Percentiles rank a stretch among this genome's conserved stretches.
Conservation (phyloP, 1,284 basidiomycete genomes). For the Sporisorium iseilematis-ciliati region DNA sequence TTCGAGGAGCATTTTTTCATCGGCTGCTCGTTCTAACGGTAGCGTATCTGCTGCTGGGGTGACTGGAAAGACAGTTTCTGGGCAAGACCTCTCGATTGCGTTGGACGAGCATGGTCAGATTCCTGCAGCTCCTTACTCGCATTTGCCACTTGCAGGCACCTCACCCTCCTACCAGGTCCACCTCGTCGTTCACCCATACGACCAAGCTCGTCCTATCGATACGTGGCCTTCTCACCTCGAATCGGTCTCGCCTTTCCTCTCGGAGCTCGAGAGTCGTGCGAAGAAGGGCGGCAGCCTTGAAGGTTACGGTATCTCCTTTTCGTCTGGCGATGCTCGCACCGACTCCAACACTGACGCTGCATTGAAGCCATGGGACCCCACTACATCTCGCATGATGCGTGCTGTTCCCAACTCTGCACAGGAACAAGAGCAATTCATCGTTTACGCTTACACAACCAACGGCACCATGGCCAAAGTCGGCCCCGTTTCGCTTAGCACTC, state of each 20-base stretch:
- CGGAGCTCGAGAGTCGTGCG: constrained; percentile 59
- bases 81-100: constrained; percentile 48
- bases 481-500: constrained; percentile 56
- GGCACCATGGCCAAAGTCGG: constrained; percentile 56
- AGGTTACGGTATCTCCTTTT: constrained; percentile 60
- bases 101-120: constrained; percentile 52
- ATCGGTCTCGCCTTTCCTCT: constrained; percentile 54
- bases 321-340: constrained; percentile 31
- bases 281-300: constrained; percentile 55
- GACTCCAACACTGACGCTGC: background rate
- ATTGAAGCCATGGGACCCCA: constrained; percentile 56
- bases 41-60: background rate
- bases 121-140: constrained; percentile 59
- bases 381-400: constrained; percentile 52
- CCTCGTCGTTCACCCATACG: constrained; percentile 57
- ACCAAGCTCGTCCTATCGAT: constrained; percentile 30
- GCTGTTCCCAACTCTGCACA: constrained; percentile 47
- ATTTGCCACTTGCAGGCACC: constrained; percentile 56
- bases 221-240: constrained; percentile 64
- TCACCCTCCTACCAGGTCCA: constrained; percentile 61
- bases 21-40: constrained; percentile 10
- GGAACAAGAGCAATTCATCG: constrained; percentile 56
- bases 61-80: constrained; percentile 20
- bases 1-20: constrained; percentile 16
- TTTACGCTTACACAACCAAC: constrained; percentile 53